phyloP scores from a whole-genome alignment of 345 rosid genomes.

The Boechera stricta region DNA sequence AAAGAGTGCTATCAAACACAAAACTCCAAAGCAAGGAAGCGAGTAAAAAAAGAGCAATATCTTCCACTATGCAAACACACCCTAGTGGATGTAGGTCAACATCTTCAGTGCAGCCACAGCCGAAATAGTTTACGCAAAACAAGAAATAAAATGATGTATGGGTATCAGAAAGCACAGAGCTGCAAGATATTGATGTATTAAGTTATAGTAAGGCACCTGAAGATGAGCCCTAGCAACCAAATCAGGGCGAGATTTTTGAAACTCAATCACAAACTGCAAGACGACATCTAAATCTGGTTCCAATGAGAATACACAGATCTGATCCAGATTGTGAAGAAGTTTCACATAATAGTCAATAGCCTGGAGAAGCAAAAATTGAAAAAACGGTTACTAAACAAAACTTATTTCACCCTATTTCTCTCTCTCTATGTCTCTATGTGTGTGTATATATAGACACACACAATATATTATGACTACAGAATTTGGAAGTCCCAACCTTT shows the following conservation, averaged over 20 bases:
- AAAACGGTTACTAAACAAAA: slow-evolving; percentile 30
- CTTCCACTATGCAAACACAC: slow-evolving; percentile 17
- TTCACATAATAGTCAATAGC: slow-evolving; percentile 84
- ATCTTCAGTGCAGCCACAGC: slow-evolving; percentile 15
- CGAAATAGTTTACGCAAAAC: slow-evolving; percentile 4
- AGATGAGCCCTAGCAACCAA: slow-evolving; percentile 95
- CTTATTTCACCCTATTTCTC: not conserved
- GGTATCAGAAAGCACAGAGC: slow-evolving; percentile 21
- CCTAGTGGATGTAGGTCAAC: slow-evolving; percentile 14
- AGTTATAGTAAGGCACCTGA: slow-evolving; percentile 61
- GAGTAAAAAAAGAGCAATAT: not conserved
- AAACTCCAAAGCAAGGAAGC: slow-evolving; percentile 14
- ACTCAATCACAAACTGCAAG: slow-evolving; percentile 75
- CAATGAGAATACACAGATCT: slow-evolving; percentile 70
- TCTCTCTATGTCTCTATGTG: not conserved
- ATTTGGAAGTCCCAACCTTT: slow-evolving; percentile 55
- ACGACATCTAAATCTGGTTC: slow-evolving; percentile 73
- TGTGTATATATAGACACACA: not conserved
- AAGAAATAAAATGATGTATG: not conserved
- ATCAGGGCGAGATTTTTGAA: slow-evolving; percentile 91
- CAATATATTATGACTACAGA: slow-evolving; percentile 7
- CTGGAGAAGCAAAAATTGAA: slow-evolving; percentile 53
- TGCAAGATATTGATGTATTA: slow-evolving; percentile 2
- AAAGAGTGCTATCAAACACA: slow-evolving; percentile 23
- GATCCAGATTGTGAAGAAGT: slow-evolving; percentile 91